Percentiles rank a stretch among this genome's conserved stretches.
These are phyloP conservation scores for Tuber borchii DNA, from an alignment of 495 filamentous ascomycete species.

Conservation along the genomic window DNA sequence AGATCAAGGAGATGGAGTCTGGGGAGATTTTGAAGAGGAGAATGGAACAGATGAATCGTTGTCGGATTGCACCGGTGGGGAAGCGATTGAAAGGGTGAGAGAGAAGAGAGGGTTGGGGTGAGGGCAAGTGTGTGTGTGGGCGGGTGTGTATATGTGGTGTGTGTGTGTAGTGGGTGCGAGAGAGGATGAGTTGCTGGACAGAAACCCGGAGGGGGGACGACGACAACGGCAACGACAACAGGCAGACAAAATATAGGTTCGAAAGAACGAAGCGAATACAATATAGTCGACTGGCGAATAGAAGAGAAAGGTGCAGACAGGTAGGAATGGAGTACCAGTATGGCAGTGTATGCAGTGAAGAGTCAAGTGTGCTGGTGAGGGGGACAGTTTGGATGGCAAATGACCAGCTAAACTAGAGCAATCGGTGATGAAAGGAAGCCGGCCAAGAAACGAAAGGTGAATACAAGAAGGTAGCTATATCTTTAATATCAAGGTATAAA, in stretches of 20 bases:
- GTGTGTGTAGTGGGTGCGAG: not conserved
- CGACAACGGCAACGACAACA: constrained; percentile 2
- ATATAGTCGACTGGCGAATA: not conserved
- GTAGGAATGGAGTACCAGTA: not conserved
- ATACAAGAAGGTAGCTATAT: not conserved
- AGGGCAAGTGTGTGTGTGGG: constrained; percentile 41
- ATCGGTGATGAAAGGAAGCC: not conserved
- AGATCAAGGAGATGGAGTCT: constrained; percentile 16
- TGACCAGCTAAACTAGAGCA: not conserved
- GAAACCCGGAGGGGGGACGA: constrained; percentile 1
- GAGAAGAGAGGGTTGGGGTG: constrained; percentile 22
- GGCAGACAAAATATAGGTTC: not conserved
- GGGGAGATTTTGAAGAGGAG: not conserved
- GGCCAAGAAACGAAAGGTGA: not conserved
- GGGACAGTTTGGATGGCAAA: not conserved
- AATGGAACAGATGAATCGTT: constrained; percentile 9
- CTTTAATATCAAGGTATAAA: not conserved
- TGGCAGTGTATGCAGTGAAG: not conserved
- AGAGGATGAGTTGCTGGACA: constrained; percentile 5
- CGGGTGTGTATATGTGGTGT: constrained; percentile 41
- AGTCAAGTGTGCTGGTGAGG: not conserved
- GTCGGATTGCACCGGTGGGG: constrained; percentile 14
- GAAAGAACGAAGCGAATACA: not conserved
- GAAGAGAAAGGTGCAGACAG: not conserved
- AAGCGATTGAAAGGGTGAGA: constrained; percentile 7